phyloP scores from a whole-genome alignment of 2,329 filamentous ascomycete genomes.

The Calycina marina region DNA sequence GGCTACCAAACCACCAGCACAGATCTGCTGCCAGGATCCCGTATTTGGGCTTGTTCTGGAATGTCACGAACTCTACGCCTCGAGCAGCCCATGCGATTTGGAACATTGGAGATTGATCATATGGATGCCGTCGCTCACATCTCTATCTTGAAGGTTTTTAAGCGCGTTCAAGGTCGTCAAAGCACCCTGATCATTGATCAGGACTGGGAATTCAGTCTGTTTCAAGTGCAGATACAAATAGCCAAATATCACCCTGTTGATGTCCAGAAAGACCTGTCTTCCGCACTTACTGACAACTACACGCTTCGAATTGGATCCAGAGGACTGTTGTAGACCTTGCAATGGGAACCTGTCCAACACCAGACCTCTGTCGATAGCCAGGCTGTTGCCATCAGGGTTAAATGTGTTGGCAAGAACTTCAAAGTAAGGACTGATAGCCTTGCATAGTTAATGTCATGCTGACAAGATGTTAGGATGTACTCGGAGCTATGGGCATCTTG shows the following conservation, averaged over 20 bases:
- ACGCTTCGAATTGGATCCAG: too few species aligned
- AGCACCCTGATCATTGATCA: too few species aligned
- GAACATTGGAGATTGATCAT: conserved; percentile 15
- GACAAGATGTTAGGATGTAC: background rate
- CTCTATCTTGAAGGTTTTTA: conserved; percentile 1
- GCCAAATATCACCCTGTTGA: background rate
- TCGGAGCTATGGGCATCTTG: too few species aligned
- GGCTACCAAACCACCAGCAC: conserved; percentile 7
- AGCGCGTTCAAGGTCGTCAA: conserved; percentile 10
- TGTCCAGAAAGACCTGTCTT: background rate
- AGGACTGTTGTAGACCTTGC: background rate
- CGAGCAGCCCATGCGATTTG: conserved; percentile 11
- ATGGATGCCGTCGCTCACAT: conserved; percentile 1
- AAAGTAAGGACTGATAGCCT: conserved; percentile 3
- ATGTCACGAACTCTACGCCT: conserved; percentile 14
- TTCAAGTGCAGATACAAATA: too few species aligned
- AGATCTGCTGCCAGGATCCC: conserved; percentile 15
- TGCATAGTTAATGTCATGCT: background rate
- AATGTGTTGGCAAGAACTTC: conserved; percentile 12
- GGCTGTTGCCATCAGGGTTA: conserved; percentile 7
- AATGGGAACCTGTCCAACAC: background rate
- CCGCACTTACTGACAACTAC: too few species aligned
- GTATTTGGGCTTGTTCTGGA: conserved; percentile 10
- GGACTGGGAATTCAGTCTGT: background rate
- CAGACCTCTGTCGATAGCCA: background rate